A percentile compares a stretch with the other conserved stretches of the same genome.
These are phyloP conservation scores for Ceratocystis lukuohia DNA, from an alignment of 2,329 filamentous ascomycete species.

Conservation along the genomic window DNA sequence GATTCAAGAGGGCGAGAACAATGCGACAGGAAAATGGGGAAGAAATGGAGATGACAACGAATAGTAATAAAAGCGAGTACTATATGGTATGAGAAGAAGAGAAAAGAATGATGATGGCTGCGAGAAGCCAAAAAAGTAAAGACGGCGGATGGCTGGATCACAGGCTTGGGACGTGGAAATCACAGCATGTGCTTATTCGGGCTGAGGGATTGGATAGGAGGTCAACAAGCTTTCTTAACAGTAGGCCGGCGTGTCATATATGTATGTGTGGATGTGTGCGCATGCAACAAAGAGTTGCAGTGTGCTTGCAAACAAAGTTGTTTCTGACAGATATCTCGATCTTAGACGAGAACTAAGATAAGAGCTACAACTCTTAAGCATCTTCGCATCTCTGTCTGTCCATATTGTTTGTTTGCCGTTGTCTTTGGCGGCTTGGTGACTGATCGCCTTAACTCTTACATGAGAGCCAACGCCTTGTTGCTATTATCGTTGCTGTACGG, in stretches of 20 bases:
- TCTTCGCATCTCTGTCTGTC: background rate
- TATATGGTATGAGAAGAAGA: background rate
- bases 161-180: background rate
- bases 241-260: background rate
- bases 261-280: background rate
- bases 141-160: background rate
- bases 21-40: background rate
- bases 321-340: background rate
- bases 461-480: background rate
- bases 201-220: background rate
- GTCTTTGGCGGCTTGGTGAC: background rate
- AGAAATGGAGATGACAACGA: background rate
- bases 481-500: background rate
- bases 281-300: background rate
- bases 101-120: background rate
- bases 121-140: too few relatives aligned
- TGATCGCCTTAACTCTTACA: background rate
- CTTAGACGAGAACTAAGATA: background rate
- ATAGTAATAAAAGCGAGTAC: background rate
- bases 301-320: background rate
- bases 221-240: background rate
- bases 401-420: background rate
- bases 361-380: background rate
- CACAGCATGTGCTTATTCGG: background rate
- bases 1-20: background rate